A percentile compares a stretch with the other conserved stretches of the same genome.
phyloP scores from a whole-genome alignment of 352 stramenopile species.

The Pythium scleroteichum region DNA sequence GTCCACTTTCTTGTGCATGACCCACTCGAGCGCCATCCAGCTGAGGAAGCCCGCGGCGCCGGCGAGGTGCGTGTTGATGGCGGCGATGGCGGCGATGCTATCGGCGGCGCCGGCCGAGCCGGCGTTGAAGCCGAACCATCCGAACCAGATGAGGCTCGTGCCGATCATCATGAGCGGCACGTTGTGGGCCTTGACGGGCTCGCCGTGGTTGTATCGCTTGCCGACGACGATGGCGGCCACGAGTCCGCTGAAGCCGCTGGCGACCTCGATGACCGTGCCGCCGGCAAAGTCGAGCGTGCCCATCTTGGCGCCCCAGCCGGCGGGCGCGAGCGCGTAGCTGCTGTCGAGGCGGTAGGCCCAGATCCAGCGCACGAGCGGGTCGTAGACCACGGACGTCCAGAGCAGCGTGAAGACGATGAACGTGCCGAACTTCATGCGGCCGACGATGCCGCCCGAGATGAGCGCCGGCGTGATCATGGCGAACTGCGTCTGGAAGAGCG shows the following conservation, averaged over 20 bases:
- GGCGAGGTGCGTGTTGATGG: slow-evolving; percentile 76
- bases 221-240: slow-evolving; percentile 71
- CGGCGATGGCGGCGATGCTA: slow-evolving; percentile 61
- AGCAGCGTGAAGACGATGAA: slow-evolving; percentile 81
- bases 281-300: slow-evolving; percentile 81
- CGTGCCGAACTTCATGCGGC: slow-evolving; percentile 77
- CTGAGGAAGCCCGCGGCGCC: slow-evolving; percentile 62
- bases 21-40: slow-evolving; percentile 65
- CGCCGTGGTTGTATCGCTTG: slow-evolving; percentile 71
- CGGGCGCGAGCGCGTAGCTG: slow-evolving; percentile 39
- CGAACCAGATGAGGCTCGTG: slow-evolving; percentile 74
- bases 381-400: slow-evolving; percentile 85
- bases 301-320: slow-evolving; percentile 74
- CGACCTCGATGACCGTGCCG: slow-evolving; percentile 85
- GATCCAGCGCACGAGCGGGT: slow-evolving; percentile 83
- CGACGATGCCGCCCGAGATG: slow-evolving; percentile 78
- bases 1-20: slow-evolving; percentile 54
- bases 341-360: slow-evolving; percentile 74
- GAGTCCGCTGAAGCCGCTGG: slow-evolving; percentile 74
- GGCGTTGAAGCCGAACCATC: slow-evolving; percentile 88
- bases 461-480: slow-evolving; percentile 79
- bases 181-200: slow-evolving; percentile 79
- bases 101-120: slow-evolving; percentile 63
- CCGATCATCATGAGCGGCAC: slow-evolving; percentile 86
- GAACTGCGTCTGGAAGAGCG: slow-evolving; percentile 85